Base-by-base conservation (phyloP, 2,329 filamentous ascomycete species). In the Calonectria henricotiae region DNA sequence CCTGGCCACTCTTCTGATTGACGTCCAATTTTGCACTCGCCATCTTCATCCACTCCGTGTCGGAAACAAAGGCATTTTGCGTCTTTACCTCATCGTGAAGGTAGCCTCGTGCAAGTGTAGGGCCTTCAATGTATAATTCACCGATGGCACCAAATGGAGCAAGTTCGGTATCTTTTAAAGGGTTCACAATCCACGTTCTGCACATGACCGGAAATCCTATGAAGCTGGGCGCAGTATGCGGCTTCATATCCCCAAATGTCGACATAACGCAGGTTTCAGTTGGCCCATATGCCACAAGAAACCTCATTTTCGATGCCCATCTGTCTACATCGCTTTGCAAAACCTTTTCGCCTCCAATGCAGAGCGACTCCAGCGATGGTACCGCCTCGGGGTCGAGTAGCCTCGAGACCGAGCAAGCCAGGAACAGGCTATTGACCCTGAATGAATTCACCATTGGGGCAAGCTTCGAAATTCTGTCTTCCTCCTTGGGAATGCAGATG, bases 401-500 rank as follows among this genome's bases (percentile, higher is more conserved):
- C 8, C 43, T 46, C 20, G 43, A 46, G 43, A 46, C 43, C 3
- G 43, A 46, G n/a, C 43, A 46, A 23, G 43, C 43, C n/a, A 46
- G 8, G 20, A 46, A 46, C n/a, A 46, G n/a, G 13, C 43, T 46
- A 23, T 46, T 46, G 20, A 46, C 43, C 13, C 43, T 20, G n/a
- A 46, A 46, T 20, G 43, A 46, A 4, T 46, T 23, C 6, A 46
- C 43, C 43, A 23, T 8, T 23, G 43, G 43, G 8, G 43, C 43
- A 20, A 46, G 20, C 20, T 46, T 6, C 1, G 43, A 23, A 12
- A 46, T 23, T 46, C 43, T 46, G 5, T 46, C 43, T 46, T 46
- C 43, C 43, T 46, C 43, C n/a, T 46, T 46, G 43, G 43, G 43
- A 46, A 46, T 46, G 43, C 43, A 46, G 43, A 46, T 23, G n/a